Conservation (phyloP, 2,329 filamentous ascomycete genomes). For the Raffaelea deltoideospora region DNA sequence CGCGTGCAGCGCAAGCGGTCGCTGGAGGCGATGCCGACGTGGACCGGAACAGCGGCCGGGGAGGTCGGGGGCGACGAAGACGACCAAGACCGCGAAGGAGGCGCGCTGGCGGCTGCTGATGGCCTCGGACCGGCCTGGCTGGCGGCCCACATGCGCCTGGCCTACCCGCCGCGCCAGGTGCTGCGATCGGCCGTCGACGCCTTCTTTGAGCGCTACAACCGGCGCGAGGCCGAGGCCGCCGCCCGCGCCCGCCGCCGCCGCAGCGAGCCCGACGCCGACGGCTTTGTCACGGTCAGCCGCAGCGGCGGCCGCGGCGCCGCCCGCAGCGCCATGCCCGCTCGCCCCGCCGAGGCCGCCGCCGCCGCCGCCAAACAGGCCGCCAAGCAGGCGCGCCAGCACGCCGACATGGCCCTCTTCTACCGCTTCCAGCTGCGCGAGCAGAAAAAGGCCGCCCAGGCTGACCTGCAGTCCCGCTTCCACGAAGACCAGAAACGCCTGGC, state of each 20-base stretch:
- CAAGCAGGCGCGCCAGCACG: slow-evolving; percentile 42
- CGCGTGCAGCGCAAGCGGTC: slow-evolving; percentile 39
- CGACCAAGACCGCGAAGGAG: slow-evolving; percentile 33
- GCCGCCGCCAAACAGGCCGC: slow-evolving; percentile 44
- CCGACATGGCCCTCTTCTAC: slow-evolving; percentile 60
- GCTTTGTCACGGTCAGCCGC: slow-evolving; percentile 81
- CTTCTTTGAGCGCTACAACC: slow-evolving; percentile 74
- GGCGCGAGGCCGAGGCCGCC: slow-evolving; percentile 48
- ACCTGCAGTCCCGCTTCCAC: slow-evolving; percentile 58
- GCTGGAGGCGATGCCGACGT: slow-evolving; percentile 23
- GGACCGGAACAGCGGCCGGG: not conserved
- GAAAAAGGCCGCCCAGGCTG: slow-evolving; percentile 58
- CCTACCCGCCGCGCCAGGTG: slow-evolving; percentile 50
- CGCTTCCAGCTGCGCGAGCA: slow-evolving; percentile 70
- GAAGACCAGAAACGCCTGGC: slow-evolving; percentile 59
- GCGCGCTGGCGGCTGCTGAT: slow-evolving; percentile 27
- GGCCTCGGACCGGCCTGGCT: slow-evolving; percentile 41
- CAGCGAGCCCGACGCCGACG: slow-evolving; percentile 81
- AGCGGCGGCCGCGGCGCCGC: slow-evolving; percentile 59
- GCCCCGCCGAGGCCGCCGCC: slow-evolving; percentile 54
- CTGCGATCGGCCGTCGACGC: slow-evolving; percentile 66
- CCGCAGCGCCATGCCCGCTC: slow-evolving; percentile 57
- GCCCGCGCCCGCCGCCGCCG: slow-evolving; percentile 50
- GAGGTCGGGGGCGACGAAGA: too few species aligned
- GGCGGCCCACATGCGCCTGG: slow-evolving; percentile 53